Conservation (phyloP, 2,329 filamentous ascomycete genomes). For the Teratosphaeriaceae sp. region DNA sequence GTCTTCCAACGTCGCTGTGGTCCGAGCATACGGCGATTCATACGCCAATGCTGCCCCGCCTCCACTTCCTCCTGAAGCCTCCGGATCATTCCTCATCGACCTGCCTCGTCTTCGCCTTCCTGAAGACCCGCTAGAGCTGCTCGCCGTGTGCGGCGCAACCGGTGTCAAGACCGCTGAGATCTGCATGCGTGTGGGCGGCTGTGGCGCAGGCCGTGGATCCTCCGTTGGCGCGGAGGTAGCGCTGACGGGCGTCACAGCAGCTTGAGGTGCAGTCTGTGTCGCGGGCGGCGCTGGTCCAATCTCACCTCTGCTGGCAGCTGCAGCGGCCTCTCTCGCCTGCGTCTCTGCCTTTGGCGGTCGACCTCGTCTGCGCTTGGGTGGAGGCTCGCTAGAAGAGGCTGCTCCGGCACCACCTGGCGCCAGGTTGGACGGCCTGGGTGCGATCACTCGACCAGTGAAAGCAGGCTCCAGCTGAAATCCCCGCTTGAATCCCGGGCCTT, state of each 20-base stretch:
- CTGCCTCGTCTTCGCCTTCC: constrained; percentile 25
- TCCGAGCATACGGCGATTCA: constrained; percentile 22
- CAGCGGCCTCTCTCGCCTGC: constrained; percentile 35
- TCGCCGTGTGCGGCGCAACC: constrained; percentile 20
- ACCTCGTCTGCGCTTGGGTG: constrained; percentile 41
- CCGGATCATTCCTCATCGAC: constrained; percentile 14
- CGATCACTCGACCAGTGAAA: constrained; percentile 35
- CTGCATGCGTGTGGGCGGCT: constrained; percentile 25
- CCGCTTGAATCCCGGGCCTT: constrained; percentile 22
- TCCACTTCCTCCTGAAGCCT: constrained; percentile 1
- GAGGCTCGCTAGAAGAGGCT: constrained; percentile 20
- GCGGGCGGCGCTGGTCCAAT: neutral
- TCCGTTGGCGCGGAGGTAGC: constrained; percentile 6
- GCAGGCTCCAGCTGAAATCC: constrained; percentile 23
- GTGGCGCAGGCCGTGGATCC: constrained; percentile 13
- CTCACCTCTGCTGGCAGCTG: constrained; percentile 8
- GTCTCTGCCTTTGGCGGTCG: constrained; percentile 43
- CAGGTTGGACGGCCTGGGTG: constrained; percentile 35
- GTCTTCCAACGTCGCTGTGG: constrained; percentile 13
- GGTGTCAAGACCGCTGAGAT: constrained; percentile 30
- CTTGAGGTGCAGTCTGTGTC: constrained; percentile 28
- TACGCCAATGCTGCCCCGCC: constrained; percentile 11
- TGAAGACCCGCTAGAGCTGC: constrained; percentile 25
- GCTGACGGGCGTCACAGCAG: neutral
- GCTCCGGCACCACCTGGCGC: constrained; percentile 12